Evolutionary conservation across 2,329 filamentous ascomycete genomes (phyloP).

Genomic region (Coleophoma eucalyptorum): DNA sequence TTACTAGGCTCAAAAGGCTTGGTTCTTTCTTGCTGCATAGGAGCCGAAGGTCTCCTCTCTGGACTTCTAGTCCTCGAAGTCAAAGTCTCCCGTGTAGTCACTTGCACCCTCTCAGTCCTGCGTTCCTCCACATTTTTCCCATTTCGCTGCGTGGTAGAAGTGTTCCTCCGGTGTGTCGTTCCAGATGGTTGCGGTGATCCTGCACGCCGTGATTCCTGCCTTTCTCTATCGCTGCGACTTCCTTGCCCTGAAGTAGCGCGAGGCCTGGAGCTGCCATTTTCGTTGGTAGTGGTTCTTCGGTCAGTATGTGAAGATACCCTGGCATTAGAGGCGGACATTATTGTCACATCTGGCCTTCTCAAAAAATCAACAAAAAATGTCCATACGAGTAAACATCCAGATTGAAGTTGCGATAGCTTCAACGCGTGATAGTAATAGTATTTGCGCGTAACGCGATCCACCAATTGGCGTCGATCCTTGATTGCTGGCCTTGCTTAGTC

Average conservation of each 20-base stretch:
- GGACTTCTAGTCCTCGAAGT: slow-evolving; percentile 58
- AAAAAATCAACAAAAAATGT: not conserved
- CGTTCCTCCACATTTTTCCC: slow-evolving; percentile 42
- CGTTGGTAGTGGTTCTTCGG: slow-evolving; percentile 18
- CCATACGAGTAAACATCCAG: too few species aligned
- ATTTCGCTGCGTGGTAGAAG: slow-evolving; percentile 49
- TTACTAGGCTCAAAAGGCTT: slow-evolving; percentile 17
- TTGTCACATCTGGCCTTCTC: slow-evolving; percentile 19
- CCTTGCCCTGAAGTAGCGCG: slow-evolving; percentile 22
- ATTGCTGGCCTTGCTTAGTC: not conserved
- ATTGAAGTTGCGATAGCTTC: too few species aligned
- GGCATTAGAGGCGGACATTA: slow-evolving; percentile 24
- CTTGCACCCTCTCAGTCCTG: slow-evolving; percentile 51
- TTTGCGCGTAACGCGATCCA: too few species aligned
- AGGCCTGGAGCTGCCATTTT: slow-evolving; percentile 24
- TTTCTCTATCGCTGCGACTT: slow-evolving; percentile 17
- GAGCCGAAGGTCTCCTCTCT: slow-evolving; percentile 28
- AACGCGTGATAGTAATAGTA: too few species aligned
- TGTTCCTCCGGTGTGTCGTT: slow-evolving; percentile 50
- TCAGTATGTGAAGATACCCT: slow-evolving; percentile 25
- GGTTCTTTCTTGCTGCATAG: slow-evolving; percentile 13
- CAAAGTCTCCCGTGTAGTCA: slow-evolving; percentile 61
- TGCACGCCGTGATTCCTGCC: slow-evolving; percentile 16
- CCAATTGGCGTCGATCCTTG: not conserved
- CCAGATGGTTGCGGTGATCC: slow-evolving; percentile 19